Evolutionary conservation across 2,329 filamentous ascomycete genomes (phyloP).

Genomic region (Alternaria triticimaculans): DNA sequence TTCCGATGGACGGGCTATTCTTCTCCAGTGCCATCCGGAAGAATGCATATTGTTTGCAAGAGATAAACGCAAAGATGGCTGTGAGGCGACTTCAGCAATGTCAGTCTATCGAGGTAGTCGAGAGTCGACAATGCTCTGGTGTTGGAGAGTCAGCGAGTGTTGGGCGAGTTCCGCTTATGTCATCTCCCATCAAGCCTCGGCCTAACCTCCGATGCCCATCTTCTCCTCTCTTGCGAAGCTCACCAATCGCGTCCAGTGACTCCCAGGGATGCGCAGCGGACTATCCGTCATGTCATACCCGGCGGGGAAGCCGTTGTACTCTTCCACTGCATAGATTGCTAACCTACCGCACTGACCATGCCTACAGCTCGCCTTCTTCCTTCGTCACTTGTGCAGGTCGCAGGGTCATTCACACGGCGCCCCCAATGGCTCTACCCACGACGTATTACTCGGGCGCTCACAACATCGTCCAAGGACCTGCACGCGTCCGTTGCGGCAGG

Average conservation of each 20-base stretch:
- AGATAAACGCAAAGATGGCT: not conserved
- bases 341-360: slow-evolving; percentile 14
- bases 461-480: slow-evolving; percentile 17
- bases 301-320: not conserved
- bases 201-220: not conserved
- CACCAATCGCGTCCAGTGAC: not conserved
- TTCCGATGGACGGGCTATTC: not conserved
- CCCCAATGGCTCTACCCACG: not conserved
- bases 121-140: not conserved
- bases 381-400: not conserved
- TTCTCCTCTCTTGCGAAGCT: not conserved
- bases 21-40: not conserved
- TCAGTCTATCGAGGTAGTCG: not conserved
- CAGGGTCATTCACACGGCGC: not conserved
- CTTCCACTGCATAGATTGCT: not conserved
- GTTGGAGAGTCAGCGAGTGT: not conserved
- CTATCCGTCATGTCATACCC: not conserved
- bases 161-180: not conserved
- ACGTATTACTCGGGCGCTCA: slow-evolving; percentile 10
- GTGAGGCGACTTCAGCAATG: not conserved
- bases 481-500: slow-evolving; percentile 25
- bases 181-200: not conserved
- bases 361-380: slow-evolving; percentile 8
- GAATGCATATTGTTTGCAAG: not conserved
- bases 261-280: not conserved